Evolutionary conservation across 805 yeast genomes (phyloP).

Genomic region (Saturnispora sanitii): DNA sequence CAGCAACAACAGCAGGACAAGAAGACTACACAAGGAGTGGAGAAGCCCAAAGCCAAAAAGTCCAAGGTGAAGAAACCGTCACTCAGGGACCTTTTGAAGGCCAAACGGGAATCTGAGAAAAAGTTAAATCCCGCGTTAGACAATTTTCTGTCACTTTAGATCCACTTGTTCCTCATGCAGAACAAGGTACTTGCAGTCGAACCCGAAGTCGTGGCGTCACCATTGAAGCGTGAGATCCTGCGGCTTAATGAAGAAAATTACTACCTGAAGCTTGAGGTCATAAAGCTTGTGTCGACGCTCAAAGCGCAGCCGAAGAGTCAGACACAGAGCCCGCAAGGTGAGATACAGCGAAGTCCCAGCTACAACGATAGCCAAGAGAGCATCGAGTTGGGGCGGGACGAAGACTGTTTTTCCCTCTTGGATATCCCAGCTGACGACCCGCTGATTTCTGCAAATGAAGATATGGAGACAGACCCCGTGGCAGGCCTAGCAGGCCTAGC

Average conservation of each 20-base stretch:
- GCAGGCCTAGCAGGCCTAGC: too few relatives aligned
- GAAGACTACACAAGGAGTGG: not conserved
- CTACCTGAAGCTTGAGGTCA: conserved; percentile 33
- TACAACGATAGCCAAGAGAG: too few relatives aligned
- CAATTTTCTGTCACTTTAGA: not conserved
- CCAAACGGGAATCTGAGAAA: conserved; percentile 4
- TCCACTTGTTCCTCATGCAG: not conserved
- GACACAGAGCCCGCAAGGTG: not conserved
- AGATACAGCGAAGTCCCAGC: conserved; percentile 1
- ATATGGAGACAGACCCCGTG: too few relatives aligned
- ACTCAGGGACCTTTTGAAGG: conserved; percentile 2
- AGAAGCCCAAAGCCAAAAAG: not conserved
- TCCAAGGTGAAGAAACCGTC: not conserved
- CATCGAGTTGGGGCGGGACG: too few relatives aligned
- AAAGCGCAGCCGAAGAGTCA: conserved; percentile 23
- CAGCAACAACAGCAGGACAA: not conserved
- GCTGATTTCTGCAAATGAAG: not conserved
- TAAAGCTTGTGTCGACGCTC: conserved; percentile 35
- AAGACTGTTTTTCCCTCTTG: conserved; percentile 6
- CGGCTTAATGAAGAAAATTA: conserved; percentile 38
- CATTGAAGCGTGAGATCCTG: conserved; percentile 31
- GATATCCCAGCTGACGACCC: conserved; percentile 2
- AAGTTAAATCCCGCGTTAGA: conserved; percentile 7
- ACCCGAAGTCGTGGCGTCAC: conserved; percentile 21
- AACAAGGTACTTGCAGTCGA: conserved; percentile 13